Conservation (phyloP, 345 rosid genomes). For the Eucalyptus sp. region DNA sequence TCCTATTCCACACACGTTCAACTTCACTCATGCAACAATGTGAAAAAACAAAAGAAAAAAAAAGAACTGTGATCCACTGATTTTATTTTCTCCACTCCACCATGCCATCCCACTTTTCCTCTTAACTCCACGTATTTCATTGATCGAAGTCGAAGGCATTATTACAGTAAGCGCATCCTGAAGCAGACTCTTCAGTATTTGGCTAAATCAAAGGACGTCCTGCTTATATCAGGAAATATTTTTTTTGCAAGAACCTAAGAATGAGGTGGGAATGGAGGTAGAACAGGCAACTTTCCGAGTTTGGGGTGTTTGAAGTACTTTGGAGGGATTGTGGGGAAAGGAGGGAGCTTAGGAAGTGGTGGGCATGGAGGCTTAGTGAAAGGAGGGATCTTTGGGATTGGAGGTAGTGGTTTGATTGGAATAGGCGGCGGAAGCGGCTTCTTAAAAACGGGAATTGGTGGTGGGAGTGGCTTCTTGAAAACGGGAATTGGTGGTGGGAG, state of each 20-base stretch:
- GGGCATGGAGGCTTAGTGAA: constrained; percentile 5
- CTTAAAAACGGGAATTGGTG: not conserved
- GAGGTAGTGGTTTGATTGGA: not conserved
- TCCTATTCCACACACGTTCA: not conserved
- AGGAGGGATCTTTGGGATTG: constrained; percentile 9
- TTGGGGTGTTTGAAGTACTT: constrained; percentile 21
- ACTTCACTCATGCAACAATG: not conserved
- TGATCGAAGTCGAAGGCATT: not conserved
- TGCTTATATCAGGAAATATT: not conserved
- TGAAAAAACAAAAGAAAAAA: not conserved
- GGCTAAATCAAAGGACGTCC: not conserved
- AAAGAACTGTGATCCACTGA: not conserved
- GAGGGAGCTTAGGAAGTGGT: constrained; percentile 11
- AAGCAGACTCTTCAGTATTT: not conserved
- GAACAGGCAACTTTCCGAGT: constrained; percentile 40
- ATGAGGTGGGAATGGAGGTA: not conserved
- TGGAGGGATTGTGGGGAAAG: constrained; percentile 20
- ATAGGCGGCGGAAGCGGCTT: not conserved
- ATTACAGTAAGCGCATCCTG: not conserved
- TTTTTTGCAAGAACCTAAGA: not conserved
- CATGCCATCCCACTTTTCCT: not conserved
- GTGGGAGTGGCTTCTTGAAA: not conserved
- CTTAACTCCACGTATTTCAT: not conserved
- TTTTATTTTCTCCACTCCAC: not conserved
- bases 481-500: not conserved